Evolutionary conservation across 2,329 filamentous ascomycete species (phyloP).

Genomic region (Talaromyces amestolkiae): DNA sequence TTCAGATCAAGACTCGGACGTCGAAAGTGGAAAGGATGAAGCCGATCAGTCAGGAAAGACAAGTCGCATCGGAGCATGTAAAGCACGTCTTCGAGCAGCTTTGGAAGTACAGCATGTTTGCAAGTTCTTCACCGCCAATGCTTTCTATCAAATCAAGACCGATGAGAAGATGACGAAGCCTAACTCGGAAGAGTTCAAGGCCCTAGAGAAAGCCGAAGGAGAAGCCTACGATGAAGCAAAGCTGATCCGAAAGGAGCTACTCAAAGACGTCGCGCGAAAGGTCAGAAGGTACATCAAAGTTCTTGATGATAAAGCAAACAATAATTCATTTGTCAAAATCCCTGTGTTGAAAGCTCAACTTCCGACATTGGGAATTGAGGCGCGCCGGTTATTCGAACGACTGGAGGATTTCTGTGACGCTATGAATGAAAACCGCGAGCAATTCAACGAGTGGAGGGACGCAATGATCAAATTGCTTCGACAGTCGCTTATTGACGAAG

Average conservation of each 20-base stretch:
- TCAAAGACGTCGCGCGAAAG: conserved; percentile 58
- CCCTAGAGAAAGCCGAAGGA: conserved; percentile 67
- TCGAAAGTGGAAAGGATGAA: conserved; percentile 37
- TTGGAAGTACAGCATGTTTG: conserved; percentile 80
- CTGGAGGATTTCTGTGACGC: conserved; percentile 63
- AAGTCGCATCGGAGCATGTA: conserved; percentile 55
- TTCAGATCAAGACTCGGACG: conserved; percentile 20
- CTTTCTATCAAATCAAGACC: conserved; percentile 77
- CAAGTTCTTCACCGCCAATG: conserved; percentile 80
- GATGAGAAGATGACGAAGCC: conserved; percentile 63
- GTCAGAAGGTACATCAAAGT: conserved; percentile 63
- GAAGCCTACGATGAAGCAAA: conserved; percentile 77
- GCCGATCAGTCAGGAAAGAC: conserved; percentile 38
- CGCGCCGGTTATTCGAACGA: conserved; percentile 61
- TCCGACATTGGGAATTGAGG: conserved; percentile 69
- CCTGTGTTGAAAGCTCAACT: conserved; percentile 57
- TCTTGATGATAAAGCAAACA: conserved; percentile 54
- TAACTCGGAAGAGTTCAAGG: conserved; percentile 64
- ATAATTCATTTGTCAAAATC: conserved; percentile 61
- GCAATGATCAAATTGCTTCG: conserved; percentile 69
- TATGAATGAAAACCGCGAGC: conserved; percentile 69
- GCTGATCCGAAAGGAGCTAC: conserved; percentile 70
- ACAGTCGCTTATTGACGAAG: conserved; percentile 77
- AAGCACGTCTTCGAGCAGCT: conserved; percentile 66
- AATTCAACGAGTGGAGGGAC: conserved; percentile 73